A percentile compares a stretch with the other conserved stretches of the same genome.
These are phyloP conservation scores for Wallacemonas rigidus DNA, from an alignment of 208 protist species.

Conservation along the genomic window DNA sequence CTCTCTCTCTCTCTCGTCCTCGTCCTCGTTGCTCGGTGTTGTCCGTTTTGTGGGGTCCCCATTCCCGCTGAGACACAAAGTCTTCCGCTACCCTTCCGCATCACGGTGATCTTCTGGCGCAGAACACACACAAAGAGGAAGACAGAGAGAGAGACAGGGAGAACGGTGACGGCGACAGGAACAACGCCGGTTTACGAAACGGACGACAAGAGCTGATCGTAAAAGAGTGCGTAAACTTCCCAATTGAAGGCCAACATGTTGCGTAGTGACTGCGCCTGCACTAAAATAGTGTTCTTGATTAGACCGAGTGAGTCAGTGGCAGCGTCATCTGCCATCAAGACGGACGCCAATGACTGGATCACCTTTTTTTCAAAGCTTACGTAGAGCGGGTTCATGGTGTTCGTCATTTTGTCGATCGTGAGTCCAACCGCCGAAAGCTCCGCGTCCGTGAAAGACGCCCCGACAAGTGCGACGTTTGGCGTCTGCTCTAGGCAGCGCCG, in stretches of 20 bases:
- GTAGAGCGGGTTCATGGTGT: conserved; percentile 73
- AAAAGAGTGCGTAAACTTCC: conserved; percentile 73
- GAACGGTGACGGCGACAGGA: too few species aligned
- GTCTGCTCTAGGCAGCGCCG: conserved; percentile 12
- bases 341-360: conserved; percentile 37
- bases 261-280: conserved; percentile 39
- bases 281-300: conserved; percentile 50
- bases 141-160: too few species aligned
- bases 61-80: too few species aligned
- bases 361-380: conserved; percentile 71
- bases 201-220: conserved; percentile 43
- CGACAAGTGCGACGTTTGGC: conserved; percentile 11
- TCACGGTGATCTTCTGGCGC: too few species aligned
- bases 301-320: conserved; percentile 50
- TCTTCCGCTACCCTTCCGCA: too few species aligned
- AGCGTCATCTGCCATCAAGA: conserved; percentile 24
- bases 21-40: too few species aligned
- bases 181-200: background rate
- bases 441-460: conserved; percentile 31
- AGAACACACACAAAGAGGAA: too few species aligned
- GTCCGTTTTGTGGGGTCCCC: too few species aligned
- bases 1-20: too few species aligned
- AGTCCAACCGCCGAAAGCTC: conserved; percentile 47
- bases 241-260: conserved; percentile 65
- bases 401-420: conserved; percentile 82